phyloP scores from a whole-genome alignment of 352 stramenopile species.

The Globisporangium nagaii region DNA sequence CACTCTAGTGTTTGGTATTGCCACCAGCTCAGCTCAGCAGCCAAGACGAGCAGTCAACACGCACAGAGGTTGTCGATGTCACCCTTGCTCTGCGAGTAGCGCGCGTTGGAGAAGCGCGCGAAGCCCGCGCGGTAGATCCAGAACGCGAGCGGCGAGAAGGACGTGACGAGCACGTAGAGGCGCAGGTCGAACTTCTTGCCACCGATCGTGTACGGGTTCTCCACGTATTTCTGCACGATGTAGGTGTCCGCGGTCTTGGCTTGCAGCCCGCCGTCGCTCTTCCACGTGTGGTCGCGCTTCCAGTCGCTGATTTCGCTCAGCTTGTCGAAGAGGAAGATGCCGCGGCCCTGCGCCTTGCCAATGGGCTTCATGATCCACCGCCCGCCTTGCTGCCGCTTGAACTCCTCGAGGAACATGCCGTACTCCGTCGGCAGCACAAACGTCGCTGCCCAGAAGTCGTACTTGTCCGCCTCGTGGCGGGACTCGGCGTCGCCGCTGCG shows the following conservation, averaged over 20 bases:
- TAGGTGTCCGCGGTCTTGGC: conserved; percentile 56
- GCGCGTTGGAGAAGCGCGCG: conserved; percentile 50
- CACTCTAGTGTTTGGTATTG: too few species aligned
- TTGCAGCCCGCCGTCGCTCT: conserved; percentile 24
- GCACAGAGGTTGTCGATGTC: conserved; percentile 29
- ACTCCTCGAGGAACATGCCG: conserved; percentile 66
- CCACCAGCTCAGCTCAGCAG: too few species aligned
- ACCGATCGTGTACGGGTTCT: conserved; percentile 86
- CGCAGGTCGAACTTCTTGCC: conserved; percentile 90
- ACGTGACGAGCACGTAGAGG: conserved; percentile 86
- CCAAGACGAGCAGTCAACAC: background rate
- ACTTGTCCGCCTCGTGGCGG: conserved; percentile 36
- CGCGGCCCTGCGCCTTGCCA: conserved; percentile 61
- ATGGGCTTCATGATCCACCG: conserved; percentile 95
- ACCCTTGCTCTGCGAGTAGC: conserved; percentile 18
- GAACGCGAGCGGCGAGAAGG: conserved; percentile 22
- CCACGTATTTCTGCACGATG: conserved; percentile 83
- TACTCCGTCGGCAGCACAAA: conserved; percentile 91
- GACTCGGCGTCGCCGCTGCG: conserved; percentile 31
- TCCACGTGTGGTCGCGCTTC: conserved; percentile 70
- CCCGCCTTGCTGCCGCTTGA: conserved; percentile 48
- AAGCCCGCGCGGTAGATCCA: conserved; percentile 70
- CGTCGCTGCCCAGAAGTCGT: conserved; percentile 57
- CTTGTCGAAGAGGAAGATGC: conserved; percentile 89
- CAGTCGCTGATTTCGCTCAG: conserved; percentile 86